phyloP scores from a whole-genome alignment of 345 rosid species.

The Citrus sinensis region DVS_A1.0 CM039165.1:7199001-7199500 shows the following conservation, averaged over 20 bases:
- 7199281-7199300: not conserved
- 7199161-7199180: too few species aligned
- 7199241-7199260: too few species aligned
- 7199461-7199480: too few species aligned
- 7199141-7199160: too few species aligned
- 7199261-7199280: too few species aligned
- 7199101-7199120: not conserved
- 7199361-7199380: not conserved
- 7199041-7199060: not conserved
- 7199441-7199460: too few species aligned
- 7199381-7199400: not conserved
- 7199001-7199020: not conserved
- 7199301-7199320: not conserved
- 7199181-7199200: too few species aligned
- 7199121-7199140: too few species aligned
- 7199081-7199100: not conserved
- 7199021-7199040: not conserved
- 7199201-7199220: too few species aligned
- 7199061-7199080: not conserved
- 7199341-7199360: not conserved
- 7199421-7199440: not conserved
- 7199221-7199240: too few species aligned
- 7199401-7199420: not conserved
- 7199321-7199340: not conserved
- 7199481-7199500: too few species aligned